A percentile compares a stretch with the other conserved stretches of the same genome.
Evolutionary conservation across 495 filamentous ascomycete species (phyloP).

Genomic region (Lentithecium fluviatile): DNA sequence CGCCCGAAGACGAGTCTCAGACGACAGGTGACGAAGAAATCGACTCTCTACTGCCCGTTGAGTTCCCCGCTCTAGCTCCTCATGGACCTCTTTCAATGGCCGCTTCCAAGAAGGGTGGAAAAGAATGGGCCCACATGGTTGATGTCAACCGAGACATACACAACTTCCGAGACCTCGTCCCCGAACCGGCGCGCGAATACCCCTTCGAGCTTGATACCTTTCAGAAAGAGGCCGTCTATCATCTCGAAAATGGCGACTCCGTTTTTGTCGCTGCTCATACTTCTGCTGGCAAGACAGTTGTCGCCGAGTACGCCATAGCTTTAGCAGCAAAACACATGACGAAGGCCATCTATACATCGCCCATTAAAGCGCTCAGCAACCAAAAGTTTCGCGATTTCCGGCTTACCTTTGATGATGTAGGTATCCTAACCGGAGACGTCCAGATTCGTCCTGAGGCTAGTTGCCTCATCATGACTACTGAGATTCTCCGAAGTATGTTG

Average conservation of each 20-base stretch:
- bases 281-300: slow-evolving; percentile 96
- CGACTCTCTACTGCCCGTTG: slow-evolving; percentile 83
- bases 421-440: slow-evolving; percentile 95
- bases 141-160: slow-evolving; percentile 86
- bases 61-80: slow-evolving; percentile 91
- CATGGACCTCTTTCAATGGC: slow-evolving; percentile 69
- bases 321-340: slow-evolving; percentile 97
- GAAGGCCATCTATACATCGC: slow-evolving; percentile 97
- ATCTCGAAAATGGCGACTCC: slow-evolving; percentile 93
- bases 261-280: slow-evolving; percentile 99
- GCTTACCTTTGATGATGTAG: slow-evolving; percentile 85
- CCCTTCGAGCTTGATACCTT: slow-evolving; percentile 97
- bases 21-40: slow-evolving; percentile 72
- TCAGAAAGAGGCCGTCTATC: slow-evolving; percentile 97
- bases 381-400: slow-evolving; percentile 98
- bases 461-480: slow-evolving; percentile 98
- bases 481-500: slow-evolving; percentile 96
- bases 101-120: slow-evolving; percentile 68
- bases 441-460: slow-evolving; percentile 98
- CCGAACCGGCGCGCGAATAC: slow-evolving; percentile 93
- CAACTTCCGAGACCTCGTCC: slow-evolving; percentile 90
- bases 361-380: slow-evolving; percentile 97
- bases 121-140: slow-evolving; percentile 97
- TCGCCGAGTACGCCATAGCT: slow-evolving; percentile 96
- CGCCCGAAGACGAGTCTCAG: slow-evolving; percentile 39